Evolutionary conservation across 1,284 basidiomycete species (phyloP), one percentile per base, ranked within the genome.

Genomic region (Malassezia vespertilionis): DNA sequence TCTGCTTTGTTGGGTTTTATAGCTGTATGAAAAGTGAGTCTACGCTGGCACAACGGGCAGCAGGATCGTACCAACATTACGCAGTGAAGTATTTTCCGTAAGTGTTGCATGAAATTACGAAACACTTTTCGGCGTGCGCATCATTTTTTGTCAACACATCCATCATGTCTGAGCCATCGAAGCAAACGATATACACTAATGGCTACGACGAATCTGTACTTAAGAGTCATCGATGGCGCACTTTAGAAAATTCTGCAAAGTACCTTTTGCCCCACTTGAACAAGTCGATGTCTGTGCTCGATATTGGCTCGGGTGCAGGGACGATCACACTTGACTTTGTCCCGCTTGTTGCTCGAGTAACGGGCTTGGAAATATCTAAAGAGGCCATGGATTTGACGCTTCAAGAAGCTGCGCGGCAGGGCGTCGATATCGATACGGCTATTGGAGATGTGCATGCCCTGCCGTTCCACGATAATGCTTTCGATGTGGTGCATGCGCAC

Each of bases 401-500:
- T 11, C 17, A 11, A 2, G 39, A 40, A 23, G 39, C 39, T 5
- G 22, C 30, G 18, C n/a, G 28, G 4, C 39, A 22, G 7, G 28
- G 22, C 8, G 28, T 40, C 11, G 17, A 11, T 3, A 14, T 40
- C 12, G 28, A 40, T 3, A 21, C 22, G 11, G 12, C n/a, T 3
- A 14, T 40, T 11, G 39, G 39, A 6, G 28, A 32, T 20, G 17
- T 32, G 12, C 39, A 31, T 14, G 23, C 39, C 2, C 14, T 40
- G 4, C 39, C 39, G 17, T 40, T 40, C 17, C 20, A 5, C 8
- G 39, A 40, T 15, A 32, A 18, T 10, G 15, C 39, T 3, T 40
- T 40, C 18, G 28, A 40, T 32, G 39, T 40, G 7, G 39, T 40
- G 8, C 39, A 40, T 21, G 39, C 39, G 11, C 39, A 40, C 28